These are phyloP conservation scores for Cyberlindnera japonica DNA, from an alignment of 805 yeast species.

Conservation along the genomic window DNA sequence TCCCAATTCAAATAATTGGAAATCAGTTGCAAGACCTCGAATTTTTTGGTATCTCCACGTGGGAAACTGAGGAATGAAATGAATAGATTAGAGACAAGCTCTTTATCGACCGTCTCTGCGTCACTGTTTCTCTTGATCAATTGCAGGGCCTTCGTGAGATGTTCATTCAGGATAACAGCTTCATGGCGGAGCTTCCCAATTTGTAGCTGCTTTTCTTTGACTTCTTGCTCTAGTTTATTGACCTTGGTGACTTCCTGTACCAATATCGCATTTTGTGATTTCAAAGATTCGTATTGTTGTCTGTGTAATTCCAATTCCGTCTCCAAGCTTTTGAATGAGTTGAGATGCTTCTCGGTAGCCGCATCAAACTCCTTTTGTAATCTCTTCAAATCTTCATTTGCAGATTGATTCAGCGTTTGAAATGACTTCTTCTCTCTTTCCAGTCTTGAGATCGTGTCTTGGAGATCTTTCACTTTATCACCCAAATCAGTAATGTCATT, in stretches of 20 bases:
- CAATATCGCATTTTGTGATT: conserved; percentile 24
- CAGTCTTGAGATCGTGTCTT: not conserved
- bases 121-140: conserved; percentile 75
- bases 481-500: conserved; percentile 39
- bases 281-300: conserved; percentile 23
- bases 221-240: conserved; percentile 46
- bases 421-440: conserved; percentile 3
- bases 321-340: conserved; percentile 11
- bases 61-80: conserved; percentile 84
- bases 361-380: conserved; percentile 6
- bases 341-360: conserved; percentile 5
- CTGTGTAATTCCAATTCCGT: conserved; percentile 30
- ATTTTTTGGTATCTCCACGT: conserved; percentile 90
- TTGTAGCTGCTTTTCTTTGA: conserved; percentile 66
- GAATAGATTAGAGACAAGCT: conserved; percentile 79
- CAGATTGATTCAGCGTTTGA: conserved; percentile 3
- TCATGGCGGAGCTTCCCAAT: conserved; percentile 94
- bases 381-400: conserved; percentile 1
- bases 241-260: conserved; percentile 22
- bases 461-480: conserved; percentile 12
- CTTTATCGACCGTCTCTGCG: conserved; percentile 79
- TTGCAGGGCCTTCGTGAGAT: conserved; percentile 86
- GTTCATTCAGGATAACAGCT: conserved; percentile 89
- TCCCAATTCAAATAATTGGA: conserved; percentile 87
- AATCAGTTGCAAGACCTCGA: conserved; percentile 83